A percentile compares a stretch with the other conserved stretches of the same genome.
Conservation (phyloP, 768 basidiomycete species). For the Glaciozyma antarctica region DNA sequence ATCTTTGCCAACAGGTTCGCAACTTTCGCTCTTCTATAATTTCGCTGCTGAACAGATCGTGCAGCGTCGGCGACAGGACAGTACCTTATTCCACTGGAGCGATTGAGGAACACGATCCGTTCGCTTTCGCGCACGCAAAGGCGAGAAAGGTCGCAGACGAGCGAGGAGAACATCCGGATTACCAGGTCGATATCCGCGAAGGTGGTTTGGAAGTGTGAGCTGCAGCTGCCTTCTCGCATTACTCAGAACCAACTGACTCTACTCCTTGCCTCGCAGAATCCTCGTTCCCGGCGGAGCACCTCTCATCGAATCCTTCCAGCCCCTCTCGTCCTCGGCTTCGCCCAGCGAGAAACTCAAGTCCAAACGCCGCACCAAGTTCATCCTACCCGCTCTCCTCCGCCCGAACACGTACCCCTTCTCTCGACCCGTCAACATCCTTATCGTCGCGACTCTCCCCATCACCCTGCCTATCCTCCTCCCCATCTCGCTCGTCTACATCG, state of each 20-base stretch:
- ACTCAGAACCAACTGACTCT: no score
- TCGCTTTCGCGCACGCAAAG: constrained; percentile 23
- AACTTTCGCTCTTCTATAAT: background rate
- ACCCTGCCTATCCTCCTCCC: constrained; percentile 17
- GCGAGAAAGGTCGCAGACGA: constrained; percentile 34
- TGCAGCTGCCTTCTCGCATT: no score
- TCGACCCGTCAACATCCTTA: constrained; percentile 40
- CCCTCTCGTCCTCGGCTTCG: background rate
- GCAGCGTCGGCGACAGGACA: constrained; percentile 49
- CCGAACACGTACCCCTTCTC: constrained; percentile 41
- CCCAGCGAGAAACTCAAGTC: constrained; percentile 49
- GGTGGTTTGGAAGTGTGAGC: constrained; percentile 16
- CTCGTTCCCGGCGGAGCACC: constrained; percentile 41
- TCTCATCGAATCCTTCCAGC: constrained; percentile 51
- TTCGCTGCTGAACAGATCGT: background rate
- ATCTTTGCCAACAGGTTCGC: constrained; percentile 74
- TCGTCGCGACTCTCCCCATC: constrained; percentile 20
- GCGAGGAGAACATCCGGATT: constrained; percentile 58
- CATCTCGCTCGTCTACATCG: constrained; percentile 10
- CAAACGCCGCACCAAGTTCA: constrained; percentile 45
- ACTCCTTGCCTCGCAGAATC: constrained; percentile 40
- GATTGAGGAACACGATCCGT: constrained; percentile 57
- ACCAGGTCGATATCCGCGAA: constrained; percentile 14
- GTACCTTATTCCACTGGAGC: constrained; percentile 75
- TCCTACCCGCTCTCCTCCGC: constrained; percentile 59